phyloP scores from a whole-genome alignment of 129 eudicot species.

The carrot (Daucus carota) region DH1_v3.0 NC_030381.2:50488501-50489000 shows the following conservation, averaged over 20 bases:
- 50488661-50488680: not conserved
- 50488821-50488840: not conserved
- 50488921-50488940: conserved; percentile 10
- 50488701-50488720: too few species aligned
- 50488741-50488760: not conserved
- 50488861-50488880: conserved; percentile 16
- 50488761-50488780: conserved; percentile 20
- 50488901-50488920: conserved; percentile 16
- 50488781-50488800: conserved; percentile 8
- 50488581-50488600: conserved; percentile 5
- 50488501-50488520: not conserved
- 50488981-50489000: too few species aligned
- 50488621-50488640: not conserved
- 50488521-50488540: conserved; percentile 15
- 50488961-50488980: conserved; percentile 2
- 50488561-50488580: conserved; percentile 11
- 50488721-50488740: not conserved
- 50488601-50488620: not conserved
- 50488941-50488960: conserved; percentile 4
- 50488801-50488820: conserved; percentile 7
- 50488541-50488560: conserved; percentile 7
- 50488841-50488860: conserved; percentile 13
- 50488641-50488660: not conserved
- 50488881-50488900: conserved; percentile 17
- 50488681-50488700: not conserved